Evolutionary conservation across 2,329 filamentous ascomycete species (phyloP).

Genomic region (Aspergillus felis): DNA sequence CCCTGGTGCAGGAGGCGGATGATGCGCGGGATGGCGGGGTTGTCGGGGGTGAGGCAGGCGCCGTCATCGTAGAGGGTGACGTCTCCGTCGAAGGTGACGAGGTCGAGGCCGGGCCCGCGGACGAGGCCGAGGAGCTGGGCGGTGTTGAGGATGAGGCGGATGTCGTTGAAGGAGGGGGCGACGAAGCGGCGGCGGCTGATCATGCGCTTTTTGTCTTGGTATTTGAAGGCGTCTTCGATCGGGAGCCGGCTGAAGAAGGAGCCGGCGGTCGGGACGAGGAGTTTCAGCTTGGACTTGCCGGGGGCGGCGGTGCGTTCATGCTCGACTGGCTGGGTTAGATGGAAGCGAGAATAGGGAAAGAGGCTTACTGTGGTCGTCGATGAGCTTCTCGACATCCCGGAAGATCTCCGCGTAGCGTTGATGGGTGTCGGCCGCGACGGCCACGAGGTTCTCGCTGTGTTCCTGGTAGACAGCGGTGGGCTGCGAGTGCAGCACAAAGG

Average conservation of each 20-base stretch:
- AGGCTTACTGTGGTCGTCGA: constrained; percentile 77
- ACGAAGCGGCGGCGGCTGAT: constrained; percentile 93
- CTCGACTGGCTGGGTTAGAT: constrained; percentile 50
- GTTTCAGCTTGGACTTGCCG: constrained; percentile 82
- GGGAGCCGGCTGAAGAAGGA: constrained; percentile 87
- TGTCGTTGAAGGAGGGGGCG: constrained; percentile 94
- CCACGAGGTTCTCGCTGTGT: constrained; percentile 58
- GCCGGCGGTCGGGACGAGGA: constrained; percentile 87
- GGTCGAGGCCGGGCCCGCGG: constrained; percentile 65
- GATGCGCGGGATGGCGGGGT: constrained; percentile 69
- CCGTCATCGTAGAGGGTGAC: constrained; percentile 95
- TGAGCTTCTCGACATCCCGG: constrained; percentile 84
- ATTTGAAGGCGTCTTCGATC: constrained; percentile 84
- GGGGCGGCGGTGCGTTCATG: constrained; percentile 63
- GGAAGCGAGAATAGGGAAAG: constrained; percentile 3
- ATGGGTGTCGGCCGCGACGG: constrained; percentile 77
- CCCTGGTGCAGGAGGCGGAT: constrained; percentile 69
- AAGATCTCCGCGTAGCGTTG: constrained; percentile 92
- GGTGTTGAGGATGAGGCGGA: constrained; percentile 88
- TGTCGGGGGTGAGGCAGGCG: constrained; percentile 68
- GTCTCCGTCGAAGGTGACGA: constrained; percentile 96
- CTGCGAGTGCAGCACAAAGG: constrained; percentile 94
- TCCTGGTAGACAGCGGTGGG: constrained; percentile 80
- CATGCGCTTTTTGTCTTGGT: constrained; percentile 78
- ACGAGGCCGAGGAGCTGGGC: constrained; percentile 92